phyloP scores from a whole-genome alignment of 164 flowering plant genomes.

The grape (Vitis vinifera) region DNA sequence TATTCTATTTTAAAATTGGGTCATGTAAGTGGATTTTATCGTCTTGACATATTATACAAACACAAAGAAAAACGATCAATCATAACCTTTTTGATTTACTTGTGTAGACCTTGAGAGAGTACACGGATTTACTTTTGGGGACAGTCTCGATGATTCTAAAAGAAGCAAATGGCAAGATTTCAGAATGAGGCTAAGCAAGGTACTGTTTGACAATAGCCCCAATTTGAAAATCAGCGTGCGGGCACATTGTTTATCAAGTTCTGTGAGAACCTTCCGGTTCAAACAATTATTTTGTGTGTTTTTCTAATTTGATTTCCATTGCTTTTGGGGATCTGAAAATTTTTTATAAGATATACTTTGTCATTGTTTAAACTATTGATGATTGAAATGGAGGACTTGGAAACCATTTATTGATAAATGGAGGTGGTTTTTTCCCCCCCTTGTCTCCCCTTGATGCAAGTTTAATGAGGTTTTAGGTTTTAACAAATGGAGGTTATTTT shows the following conservation, averaged over 20 bases:
- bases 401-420: not conserved
- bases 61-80: too few species aligned
- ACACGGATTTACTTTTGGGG: slow-evolving; percentile 91
- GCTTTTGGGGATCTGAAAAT: too few species aligned
- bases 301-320: too few species aligned
- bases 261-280: too few species aligned
- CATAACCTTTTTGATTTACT: slow-evolving; percentile 1
- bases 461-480: not conserved
- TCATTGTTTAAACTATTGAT: too few species aligned
- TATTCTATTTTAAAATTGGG: not conserved
- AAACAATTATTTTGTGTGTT: too few species aligned
- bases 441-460: too few species aligned
- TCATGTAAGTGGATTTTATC: not conserved
- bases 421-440: not conserved
- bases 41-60: not conserved
- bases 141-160: slow-evolving; percentile 69
- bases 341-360: too few species aligned
- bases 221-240: not conserved
- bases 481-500: too few species aligned
- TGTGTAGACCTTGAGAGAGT: slow-evolving; percentile 81
- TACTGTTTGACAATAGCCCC: slow-evolving; percentile 14
- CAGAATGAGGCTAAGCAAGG: slow-evolving; percentile 60
- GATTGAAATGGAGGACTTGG: too few species aligned
- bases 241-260: not conserved
- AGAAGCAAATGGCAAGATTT: slow-evolving; percentile 78